Base-by-base conservation (phyloP, 345 rosid genomes). In the Syzygium oleosum region DNA sequence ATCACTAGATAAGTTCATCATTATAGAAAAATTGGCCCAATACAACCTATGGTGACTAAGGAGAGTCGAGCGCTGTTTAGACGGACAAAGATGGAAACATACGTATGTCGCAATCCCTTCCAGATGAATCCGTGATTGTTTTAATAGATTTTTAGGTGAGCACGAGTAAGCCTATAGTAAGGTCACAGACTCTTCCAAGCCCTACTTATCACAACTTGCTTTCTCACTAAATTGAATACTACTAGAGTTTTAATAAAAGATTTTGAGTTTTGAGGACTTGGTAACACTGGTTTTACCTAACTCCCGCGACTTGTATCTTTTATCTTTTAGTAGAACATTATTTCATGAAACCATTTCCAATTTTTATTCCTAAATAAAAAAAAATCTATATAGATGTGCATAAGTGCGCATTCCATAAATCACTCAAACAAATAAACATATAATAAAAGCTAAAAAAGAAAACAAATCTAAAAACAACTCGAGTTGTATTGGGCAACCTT, bases 41-140 rank as follows among this genome's bases (percentile, higher is more conserved):
- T 27, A 27, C 68, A 59, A 27, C 68, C 68, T 59, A 31, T 59
- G 31, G 68, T 59, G 68, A 59, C 68, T 27, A 27, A 59, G 68
- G 68, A 27, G 68, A 59, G 68, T 59, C 34, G 13, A 12, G 34
- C 12, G 3, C 0, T 59, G 34, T 59, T 59, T 27, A 27, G 68
- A 59, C 27, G 68, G 34, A 59, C 17, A 59, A 59, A 59, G 68
- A 27, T 59, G 68, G 2, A 59, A 59, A 27, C 34, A 59, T 59
- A 12, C 14, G 5, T 27, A 27, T 59, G 16, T 59, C 0, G 0
- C 4, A 3, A 59, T 12, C 4, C 8, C 34, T 4, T 59, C 12
- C 31, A 59, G 63, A 58, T 11, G 7, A 58, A 25, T 58, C 63
- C 63, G 0, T 6, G 11, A 13, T 11, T 58, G 11, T 3, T 58